Conservation (phyloP, 2,329 filamentous ascomycete genomes). For the Alternaria sp. region DNA sequence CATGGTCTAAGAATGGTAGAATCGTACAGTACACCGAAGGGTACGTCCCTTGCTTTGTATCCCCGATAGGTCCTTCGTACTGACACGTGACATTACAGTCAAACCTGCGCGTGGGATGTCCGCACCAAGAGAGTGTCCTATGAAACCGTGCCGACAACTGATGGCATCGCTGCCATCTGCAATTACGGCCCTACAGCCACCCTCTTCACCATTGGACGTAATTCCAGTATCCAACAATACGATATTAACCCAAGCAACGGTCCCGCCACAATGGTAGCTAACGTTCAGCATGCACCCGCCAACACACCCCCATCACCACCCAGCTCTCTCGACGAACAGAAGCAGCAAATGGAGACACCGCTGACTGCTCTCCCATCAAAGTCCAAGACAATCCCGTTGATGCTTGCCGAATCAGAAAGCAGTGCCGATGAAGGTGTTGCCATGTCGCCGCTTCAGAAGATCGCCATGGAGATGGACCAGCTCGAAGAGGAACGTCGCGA, state of each 20-base stretch:
- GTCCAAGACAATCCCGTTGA: conserved; percentile 39
- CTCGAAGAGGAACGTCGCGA: conserved; percentile 69
- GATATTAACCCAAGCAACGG: conserved; percentile 76
- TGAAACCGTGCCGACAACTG: conserved; percentile 85
- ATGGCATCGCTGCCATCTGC: conserved; percentile 81
- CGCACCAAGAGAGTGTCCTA: conserved; percentile 96
- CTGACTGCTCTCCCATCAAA: conserved; percentile 41
- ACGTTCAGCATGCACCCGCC: conserved; percentile 85
- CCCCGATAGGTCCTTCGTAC: conserved; percentile 15
- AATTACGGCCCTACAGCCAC: conserved; percentile 91
- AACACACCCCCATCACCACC: conserved; percentile 82
- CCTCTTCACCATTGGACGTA: conserved; percentile 88
- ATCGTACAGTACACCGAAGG: conserved; percentile 92
- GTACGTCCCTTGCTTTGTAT: conserved; percentile 64
- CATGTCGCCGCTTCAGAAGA: conserved; percentile 77
- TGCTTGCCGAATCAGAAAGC: conserved; percentile 66
- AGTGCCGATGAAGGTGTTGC: conserved; percentile 70
- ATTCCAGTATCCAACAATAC: conserved; percentile 93
- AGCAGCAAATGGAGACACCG: conserved; percentile 53
- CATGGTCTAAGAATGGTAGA: conserved; percentile 97
- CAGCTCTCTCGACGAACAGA: conserved; percentile 78
- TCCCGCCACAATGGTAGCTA: conserved; percentile 79
- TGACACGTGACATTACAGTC: conserved; percentile 57
- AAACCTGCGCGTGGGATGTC: conserved; percentile 96
- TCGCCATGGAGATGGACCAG: conserved; percentile 75